A percentile compares a stretch with the other conserved stretches of the same genome.
Conservation (phyloP, 495 filamentous ascomycete species). For the Neurospora sp. region DNA sequence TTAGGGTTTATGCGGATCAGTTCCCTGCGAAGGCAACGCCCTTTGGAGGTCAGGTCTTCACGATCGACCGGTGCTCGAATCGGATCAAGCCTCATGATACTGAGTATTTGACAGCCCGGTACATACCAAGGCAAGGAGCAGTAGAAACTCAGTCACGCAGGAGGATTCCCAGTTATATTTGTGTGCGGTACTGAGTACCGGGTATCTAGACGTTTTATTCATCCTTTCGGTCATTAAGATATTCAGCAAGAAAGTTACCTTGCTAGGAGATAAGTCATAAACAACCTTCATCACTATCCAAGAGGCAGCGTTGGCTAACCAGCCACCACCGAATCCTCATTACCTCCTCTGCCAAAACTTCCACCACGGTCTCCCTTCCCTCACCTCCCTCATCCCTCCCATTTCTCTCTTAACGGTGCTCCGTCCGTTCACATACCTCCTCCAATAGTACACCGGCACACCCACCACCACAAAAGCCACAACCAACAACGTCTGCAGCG, state of each 20-base stretch:
- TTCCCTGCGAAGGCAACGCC: background rate
- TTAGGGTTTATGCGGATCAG: background rate
- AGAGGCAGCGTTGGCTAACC: background rate
- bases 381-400: constrained; percentile 2
- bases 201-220: background rate
- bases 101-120: background rate
- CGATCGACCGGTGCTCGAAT: background rate
- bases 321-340: background rate
- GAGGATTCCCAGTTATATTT: background rate
- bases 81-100: background rate
- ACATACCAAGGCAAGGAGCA: background rate
- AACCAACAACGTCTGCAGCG: constrained; percentile 80
- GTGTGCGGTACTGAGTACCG: background rate
- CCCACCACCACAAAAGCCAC: constrained; percentile 74
- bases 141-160: background rate
- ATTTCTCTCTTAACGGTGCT: constrained; percentile 23
- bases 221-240: background rate
- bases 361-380: constrained; percentile 23
- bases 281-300: background rate
- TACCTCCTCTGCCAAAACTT: constrained; percentile 34
- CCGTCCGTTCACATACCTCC: constrained; percentile 40
- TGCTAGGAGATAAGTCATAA: background rate
- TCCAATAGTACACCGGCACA: constrained; percentile 80
- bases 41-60: background rate
- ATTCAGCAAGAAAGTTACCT: background rate